phyloP scores from a whole-genome alignment of 2,329 filamentous ascomycete genomes.

The Cordyceps tenuipes region DNA sequence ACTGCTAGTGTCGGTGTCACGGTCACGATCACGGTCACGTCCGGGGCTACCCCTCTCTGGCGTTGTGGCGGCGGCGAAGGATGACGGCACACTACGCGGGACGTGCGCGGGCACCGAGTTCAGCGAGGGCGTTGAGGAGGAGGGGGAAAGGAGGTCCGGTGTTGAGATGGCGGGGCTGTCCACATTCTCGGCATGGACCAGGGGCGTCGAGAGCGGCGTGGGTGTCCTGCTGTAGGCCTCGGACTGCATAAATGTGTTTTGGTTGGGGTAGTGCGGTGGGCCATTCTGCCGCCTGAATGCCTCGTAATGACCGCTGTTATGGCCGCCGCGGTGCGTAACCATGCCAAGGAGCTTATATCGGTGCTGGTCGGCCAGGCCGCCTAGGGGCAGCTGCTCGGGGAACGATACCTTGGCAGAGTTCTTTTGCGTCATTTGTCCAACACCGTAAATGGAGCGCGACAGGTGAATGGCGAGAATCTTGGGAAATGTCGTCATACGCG shows the following conservation, averaged over 20 bases:
- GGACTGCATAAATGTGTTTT: constrained; percentile 67
- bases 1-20: constrained; percentile 42
- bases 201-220: constrained; percentile 43
- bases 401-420: constrained; percentile 93
- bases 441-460: constrained; percentile 85
- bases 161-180: constrained; percentile 39
- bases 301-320: constrained; percentile 95
- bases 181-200: constrained; percentile 28
- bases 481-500: constrained; percentile 78
- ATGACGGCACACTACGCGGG: constrained; percentile 25
- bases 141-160: constrained; percentile 36
- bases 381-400: constrained; percentile 76
- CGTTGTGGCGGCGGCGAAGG: constrained; percentile 4
- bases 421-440: constrained; percentile 69
- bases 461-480: constrained; percentile 87
- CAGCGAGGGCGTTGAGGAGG: constrained; percentile 31
- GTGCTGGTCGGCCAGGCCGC: constrained; percentile 66
- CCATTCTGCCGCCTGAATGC: constrained; percentile 83
- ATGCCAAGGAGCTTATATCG: constrained; percentile 79
- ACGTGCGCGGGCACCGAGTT: constrained; percentile 21
- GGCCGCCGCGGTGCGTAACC: constrained; percentile 90
- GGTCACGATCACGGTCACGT: constrained; percentile 25
- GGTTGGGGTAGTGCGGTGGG: constrained; percentile 72
- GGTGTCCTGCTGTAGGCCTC: constrained; percentile 62
- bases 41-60: constrained; percentile 13